Conservation (phyloP, 129 eudicot genomes). For the Saposhnikovia divaricata region DNA sequence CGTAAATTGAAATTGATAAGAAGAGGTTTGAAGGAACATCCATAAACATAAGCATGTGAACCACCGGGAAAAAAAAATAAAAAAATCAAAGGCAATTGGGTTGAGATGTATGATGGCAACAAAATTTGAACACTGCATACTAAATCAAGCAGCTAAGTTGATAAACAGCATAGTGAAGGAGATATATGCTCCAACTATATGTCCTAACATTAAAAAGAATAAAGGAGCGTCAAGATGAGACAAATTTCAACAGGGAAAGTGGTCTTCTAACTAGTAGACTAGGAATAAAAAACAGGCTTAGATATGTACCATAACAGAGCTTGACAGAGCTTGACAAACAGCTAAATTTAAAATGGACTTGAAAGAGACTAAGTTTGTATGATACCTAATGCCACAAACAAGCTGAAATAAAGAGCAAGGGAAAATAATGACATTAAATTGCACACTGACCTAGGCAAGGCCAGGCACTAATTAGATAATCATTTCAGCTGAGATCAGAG, state of each 20-base stretch:
- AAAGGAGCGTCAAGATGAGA: background rate
- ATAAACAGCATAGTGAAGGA: background rate
- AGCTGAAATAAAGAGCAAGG: slow-evolving; percentile 39
- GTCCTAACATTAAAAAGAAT: background rate
- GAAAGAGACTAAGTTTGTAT: slow-evolving; percentile 22
- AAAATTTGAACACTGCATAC: background rate
- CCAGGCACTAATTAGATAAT: slow-evolving; percentile 67
- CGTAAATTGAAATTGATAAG: background rate
- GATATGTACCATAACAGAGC: slow-evolving; percentile 24
- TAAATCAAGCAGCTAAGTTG: slow-evolving; percentile 10
- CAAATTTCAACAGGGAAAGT: background rate
- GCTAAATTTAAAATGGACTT: slow-evolving; percentile 23
- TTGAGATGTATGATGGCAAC: background rate
- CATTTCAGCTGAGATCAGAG: slow-evolving; percentile 77
- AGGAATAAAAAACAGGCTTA: background rate
- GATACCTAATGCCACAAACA: slow-evolving; percentile 33
- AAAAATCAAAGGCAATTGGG: background rate
- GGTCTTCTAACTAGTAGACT: background rate
- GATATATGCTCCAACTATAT: background rate
- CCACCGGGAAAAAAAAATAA: background rate
- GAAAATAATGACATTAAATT: slow-evolving; percentile 39
- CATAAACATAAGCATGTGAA: background rate
- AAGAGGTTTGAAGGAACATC: background rate
- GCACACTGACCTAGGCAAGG: slow-evolving; percentile 88
- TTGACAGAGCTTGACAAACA: slow-evolving; percentile 40